Percentiles rank a stretch among this genome's conserved stretches.
Evolutionary conservation across 306 rosid genomes (phyloP).

Genomic region (Begonia loranthoides): DNA sequence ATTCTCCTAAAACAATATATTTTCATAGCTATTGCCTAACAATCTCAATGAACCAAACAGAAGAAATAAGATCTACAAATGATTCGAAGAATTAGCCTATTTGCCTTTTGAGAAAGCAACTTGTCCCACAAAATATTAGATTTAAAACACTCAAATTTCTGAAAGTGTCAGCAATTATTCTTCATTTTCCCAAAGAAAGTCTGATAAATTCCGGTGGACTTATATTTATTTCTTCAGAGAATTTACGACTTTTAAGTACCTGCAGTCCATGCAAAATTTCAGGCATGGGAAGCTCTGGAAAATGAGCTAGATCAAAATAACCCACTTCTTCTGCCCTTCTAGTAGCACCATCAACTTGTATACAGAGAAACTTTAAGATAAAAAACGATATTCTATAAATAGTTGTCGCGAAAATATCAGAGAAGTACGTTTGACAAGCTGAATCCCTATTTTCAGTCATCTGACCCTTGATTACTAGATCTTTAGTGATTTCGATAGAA

Average conservation of each 20-base stretch:
- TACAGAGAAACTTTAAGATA: constrained; percentile 67
- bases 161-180: too few relatives aligned
- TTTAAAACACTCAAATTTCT: too few relatives aligned
- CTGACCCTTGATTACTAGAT: constrained; percentile 30
- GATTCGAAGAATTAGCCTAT: not conserved
- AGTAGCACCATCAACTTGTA: constrained; percentile 92
- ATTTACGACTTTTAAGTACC: constrained; percentile 25
- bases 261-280: constrained; percentile 90
- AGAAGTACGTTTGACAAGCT: constrained; percentile 44
- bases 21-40: not conserved
- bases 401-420: constrained; percentile 62
- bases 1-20: not conserved
- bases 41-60: not conserved
- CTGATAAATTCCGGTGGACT: too few relatives aligned
- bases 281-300: constrained; percentile 96
- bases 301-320: constrained; percentile 80
- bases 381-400: constrained; percentile 61
- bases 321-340: constrained; percentile 89
- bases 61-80: not conserved
- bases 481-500: constrained; percentile 25
- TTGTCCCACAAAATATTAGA: too few relatives aligned
- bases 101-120: too few relatives aligned
- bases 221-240: too few relatives aligned
- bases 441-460: constrained; percentile 24
- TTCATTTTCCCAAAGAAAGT: too few relatives aligned